These are phyloP conservation scores for Coelastrella sp. DNA, from an alignment of 139 green algal species.

Conservation along the genomic window DNA sequence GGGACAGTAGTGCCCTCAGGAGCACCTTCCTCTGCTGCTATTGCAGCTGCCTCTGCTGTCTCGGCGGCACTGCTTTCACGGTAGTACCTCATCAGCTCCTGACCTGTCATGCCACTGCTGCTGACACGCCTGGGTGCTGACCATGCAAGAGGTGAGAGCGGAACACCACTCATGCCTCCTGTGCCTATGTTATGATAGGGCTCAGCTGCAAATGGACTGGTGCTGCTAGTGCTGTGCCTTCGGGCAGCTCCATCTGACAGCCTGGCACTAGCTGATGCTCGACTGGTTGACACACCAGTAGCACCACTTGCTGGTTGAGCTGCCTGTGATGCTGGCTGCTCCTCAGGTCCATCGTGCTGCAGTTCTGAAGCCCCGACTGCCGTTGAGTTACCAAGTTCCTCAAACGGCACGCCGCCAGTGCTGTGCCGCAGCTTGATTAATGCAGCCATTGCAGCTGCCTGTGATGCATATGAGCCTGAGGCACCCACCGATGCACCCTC, in stretches of 20 bases:
- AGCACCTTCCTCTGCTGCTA: conserved; percentile 4
- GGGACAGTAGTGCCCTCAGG: neutral
- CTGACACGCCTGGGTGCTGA: conserved; percentile 12
- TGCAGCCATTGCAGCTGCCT: neutral
- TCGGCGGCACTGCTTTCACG: conserved; percentile 21
- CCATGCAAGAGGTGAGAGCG: neutral
- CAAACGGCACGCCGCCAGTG: neutral
- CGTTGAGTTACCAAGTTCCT: no score
- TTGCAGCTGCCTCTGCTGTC: conserved; percentile 26
- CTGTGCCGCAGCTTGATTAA: conserved; percentile 4
- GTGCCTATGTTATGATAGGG: neutral
- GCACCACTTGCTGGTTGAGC: neutral
- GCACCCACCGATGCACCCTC: neutral
- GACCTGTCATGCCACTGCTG: conserved; percentile 11
- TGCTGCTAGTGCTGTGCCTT: neutral
- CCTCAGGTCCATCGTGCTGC: no score
- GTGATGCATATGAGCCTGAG: conserved; percentile 7
- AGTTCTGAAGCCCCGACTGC: no score
- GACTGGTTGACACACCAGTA: neutral
- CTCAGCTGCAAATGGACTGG: neutral
- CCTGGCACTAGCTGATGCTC: neutral
- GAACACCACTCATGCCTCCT: neutral
- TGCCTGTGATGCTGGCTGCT: no score
- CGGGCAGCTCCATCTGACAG: neutral
- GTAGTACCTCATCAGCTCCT: conserved; percentile 32